A percentile compares a stretch with the other conserved stretches of the same genome.
These are phyloP conservation scores for Triglochin maritima DNA, from an alignment of 106 monocot genomes.

Conservation along the genomic window DNA sequence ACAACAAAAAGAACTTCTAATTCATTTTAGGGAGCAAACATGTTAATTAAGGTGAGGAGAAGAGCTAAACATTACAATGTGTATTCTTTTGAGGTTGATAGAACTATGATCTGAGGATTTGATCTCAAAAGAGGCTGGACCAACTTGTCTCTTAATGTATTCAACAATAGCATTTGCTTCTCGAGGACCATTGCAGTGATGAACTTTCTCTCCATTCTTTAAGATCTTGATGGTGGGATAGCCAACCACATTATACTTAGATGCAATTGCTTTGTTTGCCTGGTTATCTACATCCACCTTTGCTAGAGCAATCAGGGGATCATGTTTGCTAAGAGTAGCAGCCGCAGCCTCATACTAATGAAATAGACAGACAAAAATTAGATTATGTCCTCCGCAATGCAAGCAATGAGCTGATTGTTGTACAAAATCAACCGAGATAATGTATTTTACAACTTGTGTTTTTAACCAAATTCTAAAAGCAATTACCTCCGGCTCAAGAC, in stretches of 20 bases:
- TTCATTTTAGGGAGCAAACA: neutral
- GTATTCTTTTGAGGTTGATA: constrained; percentile 54
- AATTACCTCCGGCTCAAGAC: constrained; percentile 81
- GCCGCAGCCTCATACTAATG: constrained; percentile 92
- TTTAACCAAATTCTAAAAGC: neutral
- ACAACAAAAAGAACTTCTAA: neutral
- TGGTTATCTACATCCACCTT: constrained; percentile 76
- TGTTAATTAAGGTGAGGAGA: neutral
- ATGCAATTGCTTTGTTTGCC: constrained; percentile 54
- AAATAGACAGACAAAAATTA: neutral
- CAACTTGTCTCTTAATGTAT: constrained; percentile 76
- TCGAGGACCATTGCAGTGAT: constrained; percentile 87
- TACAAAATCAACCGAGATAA: neutral
- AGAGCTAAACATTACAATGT: constrained; percentile 50
- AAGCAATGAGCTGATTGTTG: too few relatives aligned
- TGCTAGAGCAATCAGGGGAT: constrained; percentile 78
- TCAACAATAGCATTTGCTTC: constrained; percentile 85
- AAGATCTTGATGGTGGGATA: constrained; percentile 88
- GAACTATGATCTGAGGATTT: constrained; percentile 44
- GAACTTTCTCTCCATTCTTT: constrained; percentile 55
- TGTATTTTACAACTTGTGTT: neutral
- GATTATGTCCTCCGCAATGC: neutral
- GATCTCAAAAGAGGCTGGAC: constrained; percentile 68
- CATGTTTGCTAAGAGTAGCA: constrained; percentile 43
- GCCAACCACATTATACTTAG: constrained; percentile 53